Evolutionary conservation across 73 alveolate genomes (phyloP).

Genomic region (Effrenium voratum): DNA sequence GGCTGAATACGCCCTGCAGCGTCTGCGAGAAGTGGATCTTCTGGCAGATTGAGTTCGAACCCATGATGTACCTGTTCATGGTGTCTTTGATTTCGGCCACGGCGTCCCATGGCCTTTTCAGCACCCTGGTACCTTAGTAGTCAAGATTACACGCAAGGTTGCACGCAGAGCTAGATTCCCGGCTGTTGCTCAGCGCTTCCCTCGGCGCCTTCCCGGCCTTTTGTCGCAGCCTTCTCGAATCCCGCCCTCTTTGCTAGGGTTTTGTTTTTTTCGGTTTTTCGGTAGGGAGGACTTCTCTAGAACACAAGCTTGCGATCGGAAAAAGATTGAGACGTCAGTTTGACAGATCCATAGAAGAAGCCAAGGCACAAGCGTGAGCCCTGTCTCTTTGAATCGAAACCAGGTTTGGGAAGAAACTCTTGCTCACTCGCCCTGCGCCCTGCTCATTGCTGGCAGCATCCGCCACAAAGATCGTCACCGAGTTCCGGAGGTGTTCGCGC

Average conservation of each 20-base stretch:
- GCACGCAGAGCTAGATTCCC: no score
- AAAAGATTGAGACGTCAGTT: no score
- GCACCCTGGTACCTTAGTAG: neutral
- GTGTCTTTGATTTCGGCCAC: neutral
- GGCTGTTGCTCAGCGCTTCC: no score
- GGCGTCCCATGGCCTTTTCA: neutral
- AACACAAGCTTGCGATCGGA: no score
- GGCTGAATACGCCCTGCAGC: neutral
- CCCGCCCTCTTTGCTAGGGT: no score
- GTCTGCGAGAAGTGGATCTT: neutral
- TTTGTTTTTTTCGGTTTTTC: no score
- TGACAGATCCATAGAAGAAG: no score
- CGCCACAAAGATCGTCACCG: neutral
- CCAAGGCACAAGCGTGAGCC: no score
- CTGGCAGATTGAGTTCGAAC: neutral
- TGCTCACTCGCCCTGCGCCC: neutral
- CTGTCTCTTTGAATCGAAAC: neutral
- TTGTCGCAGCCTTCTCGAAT: no score
- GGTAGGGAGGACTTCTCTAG: no score
- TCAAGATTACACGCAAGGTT: no score
- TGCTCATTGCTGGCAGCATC: neutral
- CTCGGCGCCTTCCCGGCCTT: no score
- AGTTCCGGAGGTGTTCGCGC: neutral
- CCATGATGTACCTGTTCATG: neutral
- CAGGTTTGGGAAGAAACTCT: neutral